Percentiles rank a stretch among this genome's conserved stretches.
These are phyloP conservation scores for Miscanthus lutarioriparius DNA, from an alignment of 176 grass and related monocot species.

Conservation along the genomic window DNA sequence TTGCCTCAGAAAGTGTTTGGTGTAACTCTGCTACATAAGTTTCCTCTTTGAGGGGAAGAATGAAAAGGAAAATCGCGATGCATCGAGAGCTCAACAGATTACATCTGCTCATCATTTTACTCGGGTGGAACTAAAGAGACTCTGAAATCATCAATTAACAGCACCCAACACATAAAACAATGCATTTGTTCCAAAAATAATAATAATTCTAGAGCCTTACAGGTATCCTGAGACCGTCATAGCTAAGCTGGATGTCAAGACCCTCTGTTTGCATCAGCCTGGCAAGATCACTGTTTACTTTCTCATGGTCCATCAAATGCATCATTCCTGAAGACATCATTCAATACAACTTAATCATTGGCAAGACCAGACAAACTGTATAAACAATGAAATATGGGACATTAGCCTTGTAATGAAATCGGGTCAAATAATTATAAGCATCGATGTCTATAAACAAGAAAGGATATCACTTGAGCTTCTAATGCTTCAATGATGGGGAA, in stretches of 20 bases:
- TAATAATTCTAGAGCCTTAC: conserved; percentile 67
- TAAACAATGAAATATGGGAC: conserved; percentile 38
- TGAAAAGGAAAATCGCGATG: conserved; percentile 2
- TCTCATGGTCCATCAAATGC: conserved; percentile 98
- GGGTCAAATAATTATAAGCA: conserved; percentile 6
- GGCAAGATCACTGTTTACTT: conserved; percentile 69
- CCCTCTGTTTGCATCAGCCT: conserved; percentile 81
- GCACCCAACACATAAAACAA: conserved; percentile 16
- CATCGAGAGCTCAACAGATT: conserved; percentile 36
- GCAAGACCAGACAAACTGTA: conserved; percentile 20
- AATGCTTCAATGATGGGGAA: neutral
- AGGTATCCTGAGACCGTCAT: conserved; percentile 81
- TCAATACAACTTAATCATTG: conserved; percentile 31
- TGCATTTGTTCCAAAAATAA: neutral
- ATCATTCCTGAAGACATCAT: conserved; percentile 78
- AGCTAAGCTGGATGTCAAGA: conserved; percentile 88
- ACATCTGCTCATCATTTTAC: conserved; percentile 35
- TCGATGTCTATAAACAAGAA: conserved; percentile 16
- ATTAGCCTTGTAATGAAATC: neutral
- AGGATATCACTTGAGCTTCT: neutral
- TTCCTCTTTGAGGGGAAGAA: conserved; percentile 23
- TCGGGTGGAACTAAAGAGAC: conserved; percentile 10
- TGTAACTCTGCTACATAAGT: conserved; percentile 31
- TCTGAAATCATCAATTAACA: neutral
- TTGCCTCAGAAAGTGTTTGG: neutral